Percentiles rank a stretch among this genome's conserved stretches.
phyloP scores from a whole-genome alignment of 2,329 filamentous ascomycete species.

The Monilinia polystroma region DNA sequence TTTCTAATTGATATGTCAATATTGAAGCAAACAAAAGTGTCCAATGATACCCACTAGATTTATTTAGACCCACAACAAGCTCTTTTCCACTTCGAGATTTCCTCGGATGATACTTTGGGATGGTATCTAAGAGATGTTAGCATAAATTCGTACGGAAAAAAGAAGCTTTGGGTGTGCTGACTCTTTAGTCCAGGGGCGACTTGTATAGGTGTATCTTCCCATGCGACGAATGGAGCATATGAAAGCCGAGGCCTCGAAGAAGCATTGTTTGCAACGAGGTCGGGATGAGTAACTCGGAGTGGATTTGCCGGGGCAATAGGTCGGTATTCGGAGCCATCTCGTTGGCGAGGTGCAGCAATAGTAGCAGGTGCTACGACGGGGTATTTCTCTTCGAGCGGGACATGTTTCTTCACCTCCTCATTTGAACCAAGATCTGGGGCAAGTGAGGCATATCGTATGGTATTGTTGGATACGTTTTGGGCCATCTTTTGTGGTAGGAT shows the following conservation, averaged over 20 bases:
- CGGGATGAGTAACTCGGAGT: slow-evolving; percentile 34
- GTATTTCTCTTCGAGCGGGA: slow-evolving; percentile 18
- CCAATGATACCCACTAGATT: slow-evolving; percentile 34
- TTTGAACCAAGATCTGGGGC: slow-evolving; percentile 21
- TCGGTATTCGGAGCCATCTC: slow-evolving; percentile 1
- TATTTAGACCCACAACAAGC: slow-evolving; percentile 36
- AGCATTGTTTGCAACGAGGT: slow-evolving; percentile 29
- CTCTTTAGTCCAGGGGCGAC: slow-evolving; percentile 37
- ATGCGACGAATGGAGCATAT: slow-evolving; percentile 36
- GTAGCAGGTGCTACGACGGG: background rate
- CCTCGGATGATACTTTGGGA: slow-evolving; percentile 39
- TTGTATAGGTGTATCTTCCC: slow-evolving; percentile 33
- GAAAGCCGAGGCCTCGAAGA: slow-evolving; percentile 33
- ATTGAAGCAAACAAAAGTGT: slow-evolving; percentile 17
- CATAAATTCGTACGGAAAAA: slow-evolving; percentile 6
- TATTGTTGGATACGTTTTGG: slow-evolving; percentile 25
- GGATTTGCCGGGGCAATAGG: slow-evolving; percentile 23
- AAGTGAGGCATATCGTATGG: slow-evolving; percentile 26
- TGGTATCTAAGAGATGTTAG: slow-evolving; percentile 31
- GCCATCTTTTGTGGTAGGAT: slow-evolving; percentile 24
- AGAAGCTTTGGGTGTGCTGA: slow-evolving; percentile 25
- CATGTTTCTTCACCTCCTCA: slow-evolving; percentile 23
- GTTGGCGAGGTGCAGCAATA: slow-evolving; percentile 12
- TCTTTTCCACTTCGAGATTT: slow-evolving; percentile 38
- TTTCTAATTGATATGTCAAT: slow-evolving; percentile 27